Evolutionary conservation across 2,329 filamentous ascomycete species (phyloP).

Genomic region (Pseudonectria buxi): DNA sequence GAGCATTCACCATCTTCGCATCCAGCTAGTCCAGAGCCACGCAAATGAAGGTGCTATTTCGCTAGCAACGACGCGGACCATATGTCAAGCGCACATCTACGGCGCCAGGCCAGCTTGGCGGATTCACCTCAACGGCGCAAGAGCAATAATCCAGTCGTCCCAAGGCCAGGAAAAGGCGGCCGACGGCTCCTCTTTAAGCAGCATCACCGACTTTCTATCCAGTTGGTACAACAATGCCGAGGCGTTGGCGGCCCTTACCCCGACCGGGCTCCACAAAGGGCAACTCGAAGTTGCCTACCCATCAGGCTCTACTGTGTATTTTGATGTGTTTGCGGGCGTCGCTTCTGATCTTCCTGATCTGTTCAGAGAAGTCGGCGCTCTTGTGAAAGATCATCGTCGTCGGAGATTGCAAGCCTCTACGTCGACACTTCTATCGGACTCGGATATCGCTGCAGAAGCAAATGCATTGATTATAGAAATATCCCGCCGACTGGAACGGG

Average conservation of each 20-base stretch:
- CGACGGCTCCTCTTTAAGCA: rapidly evolving
- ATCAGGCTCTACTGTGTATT: neutral
- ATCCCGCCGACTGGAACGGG: neutral
- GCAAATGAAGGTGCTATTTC: slow-evolving; percentile 4
- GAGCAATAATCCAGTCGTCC: slow-evolving; percentile 4
- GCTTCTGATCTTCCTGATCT: slow-evolving; percentile 11
- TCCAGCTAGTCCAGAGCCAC: neutral
- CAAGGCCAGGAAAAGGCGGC: neutral
- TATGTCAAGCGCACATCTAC: slow-evolving; percentile 13
- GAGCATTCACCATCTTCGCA: slow-evolving; percentile 6
- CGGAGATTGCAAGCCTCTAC: no score
- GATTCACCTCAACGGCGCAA: slow-evolving; percentile 9
- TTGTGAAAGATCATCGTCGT: slow-evolving; percentile 1
- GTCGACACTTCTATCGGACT: neutral
- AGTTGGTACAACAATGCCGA: slow-evolving; percentile 15
- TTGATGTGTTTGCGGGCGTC: slow-evolving; percentile 9
- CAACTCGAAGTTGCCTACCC: neutral
- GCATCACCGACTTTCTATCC: slow-evolving; percentile 1
- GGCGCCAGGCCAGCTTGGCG: slow-evolving; percentile 9
- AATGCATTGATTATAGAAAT: slow-evolving; percentile 1
- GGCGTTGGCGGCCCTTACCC: slow-evolving; percentile 9
- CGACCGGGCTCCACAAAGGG: neutral
- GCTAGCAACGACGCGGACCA: slow-evolving; percentile 8
- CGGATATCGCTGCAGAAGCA: neutral
- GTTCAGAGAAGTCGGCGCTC: slow-evolving; percentile 6